Base-by-base conservation (phyloP, 73 alveolate species). In the Paramecium primaurelia region DNA sequence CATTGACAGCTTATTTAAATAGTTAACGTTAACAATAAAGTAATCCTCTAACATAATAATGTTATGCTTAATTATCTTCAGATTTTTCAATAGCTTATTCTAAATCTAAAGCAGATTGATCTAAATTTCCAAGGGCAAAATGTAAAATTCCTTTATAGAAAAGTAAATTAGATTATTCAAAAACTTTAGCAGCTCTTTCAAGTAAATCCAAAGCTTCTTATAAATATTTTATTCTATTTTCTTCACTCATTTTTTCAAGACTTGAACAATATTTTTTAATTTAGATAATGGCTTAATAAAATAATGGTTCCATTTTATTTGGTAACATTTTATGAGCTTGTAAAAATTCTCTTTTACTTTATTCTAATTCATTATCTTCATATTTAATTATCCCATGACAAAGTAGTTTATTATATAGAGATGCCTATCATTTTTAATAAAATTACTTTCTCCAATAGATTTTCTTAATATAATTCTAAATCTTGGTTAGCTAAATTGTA, bases 401-500 rank as follows among this genome's bases (percentile, higher is more conserved):
- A 2, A 95, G 88, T 4, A 34, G 86, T 68, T 92, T 80, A 80
- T 95, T 95, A 80, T 94, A 95, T 10, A 87, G 54, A 30, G 95
- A 77, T 14, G 97, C 92, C 54, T 77, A 20, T 77, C 12, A 14
- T 12, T 64, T 64, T 16, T 32, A 32, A 25, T 96, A 38, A 51
- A 86, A 58, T 92, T 64, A 64, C 84, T 26, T 64, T 64, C 47
- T 64, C 84, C 47, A 64, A 64, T 8, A 64, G 30, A 34, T 20
- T 64, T n/a, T 64, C 84, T 34, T 64, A 64, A 64, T 64, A 64
- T 28, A 64, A 64, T 64, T 64, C 85, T 40, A 95, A 88, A 54
- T 94, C 97, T 16, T 93, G 77, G 28, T 93, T 59, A 2, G 97
- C 96, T 71, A 95, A 95, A 40, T 96, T 96, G 86, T 95, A 94